Evolutionary conservation across 169 alveolate genomes (phyloP), one percentile per base, ranked within the genome.

Genomic region (Nephromyces sp.): DNA sequence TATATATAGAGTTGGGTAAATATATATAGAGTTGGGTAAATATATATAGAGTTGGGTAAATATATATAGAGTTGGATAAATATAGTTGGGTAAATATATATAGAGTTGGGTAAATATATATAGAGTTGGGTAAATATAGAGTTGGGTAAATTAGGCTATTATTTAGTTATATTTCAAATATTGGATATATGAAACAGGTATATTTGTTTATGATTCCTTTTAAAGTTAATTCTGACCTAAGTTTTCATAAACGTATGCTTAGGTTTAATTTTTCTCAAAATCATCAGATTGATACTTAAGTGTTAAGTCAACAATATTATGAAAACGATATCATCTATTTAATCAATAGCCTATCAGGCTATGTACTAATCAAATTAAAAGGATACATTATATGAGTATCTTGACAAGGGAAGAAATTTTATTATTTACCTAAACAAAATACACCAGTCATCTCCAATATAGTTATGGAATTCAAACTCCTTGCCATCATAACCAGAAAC

Each of bases 381-480:
- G 4, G 6, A n/a, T 57, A 6, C 67, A 32, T 6, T 5, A n/a
- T 6, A 57, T 3, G 3, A 25, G 67, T 6, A 32, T 29, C 52
- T 57, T 4, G 6, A 57, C 67, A 3, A 6, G 22, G 52, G 3
- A 3, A 3, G 67, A 29, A 3, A n/a, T 57, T 25, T n/a, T 57
- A 32, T 57, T 32, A 5, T 28, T 25, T 66, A 66, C 81, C 75
- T 67, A 65, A 75, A 62, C 65, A 75, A 6, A 24, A 75, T 52
- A 27, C 81, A 75, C 81, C 81, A 75, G 52, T 31, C 22, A 61
- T 75, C 66, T 5, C 81, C 81, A 34, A 66, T 32, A 66, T 52
- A 75, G 22, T 68, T 63, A 68, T 75, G 64, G 3, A 75, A 68
- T 15, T 57, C 43, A 27, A 75, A 64, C 32, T 75, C 43, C 22